Percentiles rank a stretch among this genome's conserved stretches.
Conservation (phyloP, 768 basidiomycete species). For the Boletus subcaerulescens region DNA sequence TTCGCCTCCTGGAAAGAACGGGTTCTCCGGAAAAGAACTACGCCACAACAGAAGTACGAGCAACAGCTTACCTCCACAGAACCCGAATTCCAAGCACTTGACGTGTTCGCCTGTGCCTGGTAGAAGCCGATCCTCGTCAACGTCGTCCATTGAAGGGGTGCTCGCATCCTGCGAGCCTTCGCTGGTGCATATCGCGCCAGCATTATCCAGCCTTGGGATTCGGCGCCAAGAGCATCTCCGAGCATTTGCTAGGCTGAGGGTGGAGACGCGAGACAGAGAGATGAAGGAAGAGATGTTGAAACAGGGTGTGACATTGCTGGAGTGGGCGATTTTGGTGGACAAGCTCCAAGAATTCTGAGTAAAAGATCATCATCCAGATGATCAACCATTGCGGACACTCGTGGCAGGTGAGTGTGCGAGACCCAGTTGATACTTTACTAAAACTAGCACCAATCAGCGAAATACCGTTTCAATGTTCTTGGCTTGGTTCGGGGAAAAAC, state of each 20-base stretch:
- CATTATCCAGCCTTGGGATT: constrained; percentile 58
- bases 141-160: constrained; percentile 47
- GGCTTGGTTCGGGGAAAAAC: background rate
- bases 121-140: constrained; percentile 35
- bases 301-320: constrained; percentile 66
- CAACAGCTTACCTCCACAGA: constrained; percentile 21
- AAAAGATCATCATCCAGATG: background rate
- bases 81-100: constrained; percentile 8
- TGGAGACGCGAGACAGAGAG: constrained; percentile 66
- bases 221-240: constrained; percentile 56
- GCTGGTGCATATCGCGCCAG: constrained; percentile 57
- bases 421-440: no score
- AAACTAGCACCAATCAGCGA: no score
- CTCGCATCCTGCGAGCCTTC: constrained; percentile 65
- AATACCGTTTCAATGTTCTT: background rate
- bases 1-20: constrained; percentile 24
- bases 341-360: constrained; percentile 43
- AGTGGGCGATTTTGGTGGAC: constrained; percentile 78
- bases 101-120: constrained; percentile 6
- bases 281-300: constrained; percentile 67
- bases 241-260: constrained; percentile 58
- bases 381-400: no score
- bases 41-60: constrained; percentile 15
- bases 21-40: constrained; percentile 6
- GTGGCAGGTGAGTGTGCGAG: no score